Evolutionary conservation across 2,329 filamentous ascomycete species (phyloP).

Genomic region (Scedosporium boydii): DNA sequence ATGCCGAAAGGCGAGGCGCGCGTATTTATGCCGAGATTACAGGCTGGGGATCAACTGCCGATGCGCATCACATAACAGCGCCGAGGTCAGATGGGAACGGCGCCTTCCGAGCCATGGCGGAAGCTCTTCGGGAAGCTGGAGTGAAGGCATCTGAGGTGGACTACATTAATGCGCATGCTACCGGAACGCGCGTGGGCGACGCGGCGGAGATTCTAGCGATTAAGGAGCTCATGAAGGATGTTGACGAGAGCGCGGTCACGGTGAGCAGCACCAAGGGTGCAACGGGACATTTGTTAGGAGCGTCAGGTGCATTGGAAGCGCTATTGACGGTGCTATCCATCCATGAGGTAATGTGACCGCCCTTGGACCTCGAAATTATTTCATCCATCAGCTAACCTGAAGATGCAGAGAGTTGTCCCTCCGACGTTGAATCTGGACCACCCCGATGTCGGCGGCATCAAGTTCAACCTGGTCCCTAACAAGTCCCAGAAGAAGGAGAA

Average conservation of each 20-base stretch:
- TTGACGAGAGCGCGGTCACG: conserved; percentile 55
- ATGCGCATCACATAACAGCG: conserved; percentile 90
- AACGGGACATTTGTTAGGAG: conserved; percentile 82
- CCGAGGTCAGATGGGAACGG: conserved; percentile 75
- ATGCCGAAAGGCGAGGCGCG: conserved; percentile 71
- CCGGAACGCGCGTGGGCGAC: conserved; percentile 78
- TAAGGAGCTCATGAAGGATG: conserved; percentile 61
- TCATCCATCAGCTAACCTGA: conserved; percentile 8
- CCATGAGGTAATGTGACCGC: conserved; percentile 51
- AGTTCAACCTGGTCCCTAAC: conserved; percentile 79
- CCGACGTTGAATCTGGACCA: conserved; percentile 76
- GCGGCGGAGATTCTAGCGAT: conserved; percentile 81
- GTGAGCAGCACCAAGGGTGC: conserved; percentile 93
- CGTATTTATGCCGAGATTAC: conserved; percentile 79
- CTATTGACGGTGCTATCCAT: conserved; percentile 76
- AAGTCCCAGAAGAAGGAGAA: conserved; percentile 54
- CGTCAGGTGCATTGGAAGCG: conserved; percentile 83
- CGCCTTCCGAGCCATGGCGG: conserved; percentile 75
- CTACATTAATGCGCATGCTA: conserved; percentile 95
- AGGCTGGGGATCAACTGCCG: conserved; percentile 84
- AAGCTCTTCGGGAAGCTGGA: conserved; percentile 63
- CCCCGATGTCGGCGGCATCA: conserved; percentile 50
- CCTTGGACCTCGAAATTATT: not conserved
- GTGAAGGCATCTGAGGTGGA: conserved; percentile 63
- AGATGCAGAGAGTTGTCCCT: conserved; percentile 61